Conservation (phyloP, 2,329 filamentous ascomycete genomes). For the Pseudocercospora fuligena region DNA sequence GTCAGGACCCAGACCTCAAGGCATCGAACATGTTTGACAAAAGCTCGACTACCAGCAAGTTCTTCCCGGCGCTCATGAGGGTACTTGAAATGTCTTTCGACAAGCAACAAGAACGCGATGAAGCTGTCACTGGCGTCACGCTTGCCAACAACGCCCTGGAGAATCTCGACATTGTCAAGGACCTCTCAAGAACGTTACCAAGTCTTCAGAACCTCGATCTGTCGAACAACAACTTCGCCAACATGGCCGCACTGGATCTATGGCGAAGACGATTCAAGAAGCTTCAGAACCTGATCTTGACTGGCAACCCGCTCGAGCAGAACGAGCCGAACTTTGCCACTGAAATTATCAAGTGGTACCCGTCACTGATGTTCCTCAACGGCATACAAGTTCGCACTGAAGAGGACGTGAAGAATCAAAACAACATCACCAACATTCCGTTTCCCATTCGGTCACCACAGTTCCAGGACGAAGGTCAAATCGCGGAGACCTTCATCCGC, state of each 20-base stretch:
- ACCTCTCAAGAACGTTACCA: slow-evolving; percentile 78
- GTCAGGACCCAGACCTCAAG: slow-evolving; percentile 71
- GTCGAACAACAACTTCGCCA: slow-evolving; percentile 78
- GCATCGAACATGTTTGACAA: slow-evolving; percentile 76
- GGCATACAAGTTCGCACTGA: slow-evolving; percentile 73
- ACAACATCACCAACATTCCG: slow-evolving; percentile 58
- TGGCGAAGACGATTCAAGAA: slow-evolving; percentile 81
- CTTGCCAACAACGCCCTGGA: slow-evolving; percentile 79
- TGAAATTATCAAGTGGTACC: slow-evolving; percentile 81
- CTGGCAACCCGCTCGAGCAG: slow-evolving; percentile 71
- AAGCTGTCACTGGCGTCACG: slow-evolving; percentile 80
- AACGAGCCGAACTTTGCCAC: slow-evolving; percentile 59
- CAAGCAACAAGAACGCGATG: slow-evolving; percentile 70
- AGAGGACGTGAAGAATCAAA: slow-evolving; percentile 67
- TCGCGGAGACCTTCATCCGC: slow-evolving; percentile 76
- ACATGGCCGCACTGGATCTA: slow-evolving; percentile 67
- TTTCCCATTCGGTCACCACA: slow-evolving; percentile 68
- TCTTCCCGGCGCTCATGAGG: slow-evolving; percentile 89
- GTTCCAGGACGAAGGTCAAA: slow-evolving; percentile 74
- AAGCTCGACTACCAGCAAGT: slow-evolving; percentile 75
- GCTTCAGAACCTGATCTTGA: slow-evolving; percentile 80
- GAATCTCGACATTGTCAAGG: slow-evolving; percentile 72
- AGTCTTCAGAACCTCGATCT: slow-evolving; percentile 88
- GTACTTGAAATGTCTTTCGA: slow-evolving; percentile 81
- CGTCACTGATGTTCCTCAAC: slow-evolving; percentile 78